Base-by-base conservation (phyloP, 345 rosid genomes). In the Dipteronia sinensis region DNA sequence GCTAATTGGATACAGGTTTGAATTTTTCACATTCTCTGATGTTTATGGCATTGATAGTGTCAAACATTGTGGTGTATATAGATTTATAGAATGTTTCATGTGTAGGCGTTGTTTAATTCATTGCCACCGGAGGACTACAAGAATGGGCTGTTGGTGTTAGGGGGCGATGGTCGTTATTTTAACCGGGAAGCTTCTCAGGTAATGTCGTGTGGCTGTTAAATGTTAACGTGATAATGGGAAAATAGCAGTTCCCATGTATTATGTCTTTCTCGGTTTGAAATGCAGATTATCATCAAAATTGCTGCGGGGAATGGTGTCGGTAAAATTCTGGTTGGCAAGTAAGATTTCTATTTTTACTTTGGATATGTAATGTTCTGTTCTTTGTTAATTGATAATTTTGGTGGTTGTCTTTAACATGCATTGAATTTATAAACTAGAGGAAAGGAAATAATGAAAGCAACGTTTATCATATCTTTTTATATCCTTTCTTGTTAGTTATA, bases 1-100 rank as follows among this genome's bases (percentile, higher is more conserved):
- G 94, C 94, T 10, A 94, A 96, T 82, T 94, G 99, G 98, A 92
- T 96, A 74, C 98, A 96, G 98, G 98, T 95, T 74, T 77, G 74
- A 77, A 76, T 55, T 38, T 12, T 76, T 76, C 1, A 27, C 8
- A 31, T 77, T 72, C 20, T 19, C 61, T 66, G 27, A 16, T 20
- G 13, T 49, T 53, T 7, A 72, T n/a, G 81, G 61, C 13, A 12
- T 65, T 67, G 61, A 12, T 65, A 16, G 27, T 49, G 3, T 78
- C 58, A 31, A 49, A 17, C 29, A 56, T 29, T 49, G 0, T 76
- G 27, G 51, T 31, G 56, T 71, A 19, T 20, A 6, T 69, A 23
- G 51, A 64, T 67, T 34, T 34, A 34, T 76, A 72, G 73, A 46
- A 15, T 73, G 74, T 62, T 72, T 17, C 19, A 68, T 77, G 58